These are phyloP conservation scores for Aaosphaeria pasadenensis DNA, from an alignment of 2,329 filamentous ascomycete genomes.

Conservation along the genomic window DNA sequence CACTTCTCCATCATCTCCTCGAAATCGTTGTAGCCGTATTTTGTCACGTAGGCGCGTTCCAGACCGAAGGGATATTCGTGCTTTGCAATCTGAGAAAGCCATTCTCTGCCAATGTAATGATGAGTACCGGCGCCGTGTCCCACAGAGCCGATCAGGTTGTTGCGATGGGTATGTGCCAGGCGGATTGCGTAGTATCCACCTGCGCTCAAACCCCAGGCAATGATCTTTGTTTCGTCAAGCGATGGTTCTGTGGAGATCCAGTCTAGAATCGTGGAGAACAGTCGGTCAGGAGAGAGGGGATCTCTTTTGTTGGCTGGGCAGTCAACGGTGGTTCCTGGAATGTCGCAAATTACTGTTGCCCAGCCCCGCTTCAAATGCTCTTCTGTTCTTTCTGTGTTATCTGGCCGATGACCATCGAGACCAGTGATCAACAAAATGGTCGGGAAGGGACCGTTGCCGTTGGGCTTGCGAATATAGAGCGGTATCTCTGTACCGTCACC, in stretches of 20 bases:
- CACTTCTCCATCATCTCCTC: constrained; percentile 47
- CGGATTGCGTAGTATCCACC: constrained; percentile 59
- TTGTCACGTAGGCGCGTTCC: constrained; percentile 46
- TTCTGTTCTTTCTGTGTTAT: constrained; percentile 41
- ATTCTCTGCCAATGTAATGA: constrained; percentile 55
- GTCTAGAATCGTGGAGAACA: constrained; percentile 52
- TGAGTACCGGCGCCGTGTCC: constrained; percentile 56
- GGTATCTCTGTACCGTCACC: constrained; percentile 57
- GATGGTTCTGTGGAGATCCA: constrained; percentile 45
- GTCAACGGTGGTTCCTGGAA: constrained; percentile 55
- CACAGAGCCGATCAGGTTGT: constrained; percentile 48
- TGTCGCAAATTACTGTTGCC: constrained; percentile 51
- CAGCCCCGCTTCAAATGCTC: constrained; percentile 48
- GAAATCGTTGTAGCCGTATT: constrained; percentile 39
- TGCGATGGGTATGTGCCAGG: constrained; percentile 54
- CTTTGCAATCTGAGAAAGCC: constrained; percentile 52
- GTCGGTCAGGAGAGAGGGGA: constrained; percentile 48
- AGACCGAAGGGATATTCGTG: constrained; percentile 60
- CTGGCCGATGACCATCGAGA: constrained; percentile 58
- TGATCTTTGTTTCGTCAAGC: constrained; percentile 47
- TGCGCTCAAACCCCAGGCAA: constrained; percentile 56
- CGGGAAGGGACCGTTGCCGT: constrained; percentile 38
- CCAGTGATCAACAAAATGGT: constrained; percentile 56
- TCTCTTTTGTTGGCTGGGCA: constrained; percentile 50
- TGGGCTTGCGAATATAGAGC: constrained; percentile 62